Evolutionary conservation across 2,329 filamentous ascomycete species (phyloP).

Genomic region (Chrysosporium keratinophilum): DNA sequence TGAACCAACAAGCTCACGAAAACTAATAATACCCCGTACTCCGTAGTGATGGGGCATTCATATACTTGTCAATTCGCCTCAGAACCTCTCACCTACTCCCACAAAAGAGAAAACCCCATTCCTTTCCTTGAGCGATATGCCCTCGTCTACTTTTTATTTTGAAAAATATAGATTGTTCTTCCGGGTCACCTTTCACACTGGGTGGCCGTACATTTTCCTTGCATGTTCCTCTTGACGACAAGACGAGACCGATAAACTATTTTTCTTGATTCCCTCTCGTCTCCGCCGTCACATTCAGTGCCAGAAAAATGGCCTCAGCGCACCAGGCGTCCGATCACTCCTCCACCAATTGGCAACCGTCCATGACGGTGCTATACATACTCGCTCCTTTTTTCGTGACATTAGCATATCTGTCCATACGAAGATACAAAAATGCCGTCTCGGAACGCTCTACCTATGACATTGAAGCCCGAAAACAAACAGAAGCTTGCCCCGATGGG

Average conservation of each 20-base stretch:
- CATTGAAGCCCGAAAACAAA: neutral
- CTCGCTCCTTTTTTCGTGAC: neutral
- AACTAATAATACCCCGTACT: too few relatives aligned
- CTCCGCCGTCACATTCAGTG: neutral
- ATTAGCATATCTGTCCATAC: neutral
- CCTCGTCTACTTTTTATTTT: too few relatives aligned
- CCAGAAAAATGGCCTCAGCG: constrained; percentile 2
- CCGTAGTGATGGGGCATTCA: too few relatives aligned
- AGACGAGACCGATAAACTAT: too few relatives aligned
- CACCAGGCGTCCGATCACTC: neutral
- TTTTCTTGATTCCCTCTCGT: neutral
- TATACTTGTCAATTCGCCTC: too few relatives aligned
- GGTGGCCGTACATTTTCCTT: too few relatives aligned
- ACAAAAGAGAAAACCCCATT: too few relatives aligned
- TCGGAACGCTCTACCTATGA: neutral
- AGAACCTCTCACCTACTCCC: too few relatives aligned
- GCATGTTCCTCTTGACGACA: too few relatives aligned
- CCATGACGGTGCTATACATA: neutral
- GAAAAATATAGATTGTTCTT: too few relatives aligned
- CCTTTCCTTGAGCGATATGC: too few relatives aligned
- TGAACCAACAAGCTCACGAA: neutral
- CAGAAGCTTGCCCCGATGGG: neutral
- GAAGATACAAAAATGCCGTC: neutral
- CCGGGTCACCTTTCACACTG: too few relatives aligned
- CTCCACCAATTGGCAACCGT: neutral